Evolutionary conservation across 139 green algal species (phyloP), one percentile per base, ranked within the genome.

Genomic region (Coelastrella sp.): DNA sequence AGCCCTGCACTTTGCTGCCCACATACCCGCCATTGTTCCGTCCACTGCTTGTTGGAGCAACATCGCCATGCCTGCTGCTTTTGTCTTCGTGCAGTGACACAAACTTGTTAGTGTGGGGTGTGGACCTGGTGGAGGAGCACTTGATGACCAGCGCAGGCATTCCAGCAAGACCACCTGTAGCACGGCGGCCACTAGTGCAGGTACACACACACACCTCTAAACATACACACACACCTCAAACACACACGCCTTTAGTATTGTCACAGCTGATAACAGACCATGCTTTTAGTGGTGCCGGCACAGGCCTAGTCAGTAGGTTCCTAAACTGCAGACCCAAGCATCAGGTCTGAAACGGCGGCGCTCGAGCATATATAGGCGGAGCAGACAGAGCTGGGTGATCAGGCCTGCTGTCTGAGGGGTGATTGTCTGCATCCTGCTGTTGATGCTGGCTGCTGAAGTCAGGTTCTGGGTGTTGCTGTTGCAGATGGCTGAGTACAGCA

Each of bases 71-170:
- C 61, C 7, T 68, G 61, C 7, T 68, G 61, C 61, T 10, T 68
- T 11, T 56, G 23, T 14, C n/a, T 84, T 96, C 64, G 77, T 96
- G 23, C 90, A 93, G 91, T 75, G 92, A 95, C 90, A 95, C 90
- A 74, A 95, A 95, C 91, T 91, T 94, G 93, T 90, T 94, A 75
- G 95, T 98, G 90, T 96, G 94, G 91, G 95, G 95, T 20, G 93
- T 97, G 56, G 94, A 96, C 91, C 91, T 96, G 78, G 94, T 96
- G 80, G 94, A 96, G 90, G 95, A 98, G 94, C 94, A 98, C 91
- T 90, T 98, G 11, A 94, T 97, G 92, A 88, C 92, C n/a, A 89
- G 82, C 23, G 96, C 92, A 32, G 97, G 97, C 90, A 98, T 99
- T 68, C 97, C 97, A 32, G 95, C 95, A 6, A 91, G 95, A 0